Evolutionary conservation across 2,329 filamentous ascomycete species (phyloP), one percentile per base, ranked within the genome.

Genomic region (Xylariales sp.): DNA sequence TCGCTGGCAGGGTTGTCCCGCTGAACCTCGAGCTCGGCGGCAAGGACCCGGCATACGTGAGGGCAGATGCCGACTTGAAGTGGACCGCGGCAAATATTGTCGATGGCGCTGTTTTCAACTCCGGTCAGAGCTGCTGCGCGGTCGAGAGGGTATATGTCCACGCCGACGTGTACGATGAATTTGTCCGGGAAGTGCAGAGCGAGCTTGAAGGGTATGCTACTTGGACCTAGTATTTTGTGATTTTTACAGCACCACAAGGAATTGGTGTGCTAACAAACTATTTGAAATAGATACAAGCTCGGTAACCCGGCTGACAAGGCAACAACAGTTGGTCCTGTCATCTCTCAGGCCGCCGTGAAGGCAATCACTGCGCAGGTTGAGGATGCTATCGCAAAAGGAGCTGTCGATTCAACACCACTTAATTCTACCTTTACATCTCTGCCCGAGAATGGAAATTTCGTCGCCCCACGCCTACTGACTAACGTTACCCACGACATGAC

Each of bases 1-100:
- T 89, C 2, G 76, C 88, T 17, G 86, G 90, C 54, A 82, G 91
- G 25, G 78, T 95, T 36, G 83, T 95, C 47, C 82, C 83, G 45
- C 86, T 97, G 30, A 88, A 89, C 2, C 74, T 97, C 25, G 91
- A 97, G 65, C 80, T 97, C 19, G 91, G 91, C 47, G 91, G 91
- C 47, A 97, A 97, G 59, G 91, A 97, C 58, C 88, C 91, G 5
- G 91, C 91, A 17, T 97, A 96, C 55, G 74, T 97, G 38, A 76
- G 91, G 43, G 70, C 69, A 5, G 91, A 97, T 54, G 88, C 95
- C 2, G 89, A 97, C 57, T 64, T 95, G 33, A 79, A 80, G 32
- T 96, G 90, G 91, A 90, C 85, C 1, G 91, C 91, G 0, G 89
- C 86, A 50, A 88, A 96, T 63, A 93, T 97, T 53, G 88, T 97